These are phyloP conservation scores for Phialocephala subalpina DNA, from an alignment of 2,329 filamentous ascomycete genomes.

Conservation along the genomic window DNA sequence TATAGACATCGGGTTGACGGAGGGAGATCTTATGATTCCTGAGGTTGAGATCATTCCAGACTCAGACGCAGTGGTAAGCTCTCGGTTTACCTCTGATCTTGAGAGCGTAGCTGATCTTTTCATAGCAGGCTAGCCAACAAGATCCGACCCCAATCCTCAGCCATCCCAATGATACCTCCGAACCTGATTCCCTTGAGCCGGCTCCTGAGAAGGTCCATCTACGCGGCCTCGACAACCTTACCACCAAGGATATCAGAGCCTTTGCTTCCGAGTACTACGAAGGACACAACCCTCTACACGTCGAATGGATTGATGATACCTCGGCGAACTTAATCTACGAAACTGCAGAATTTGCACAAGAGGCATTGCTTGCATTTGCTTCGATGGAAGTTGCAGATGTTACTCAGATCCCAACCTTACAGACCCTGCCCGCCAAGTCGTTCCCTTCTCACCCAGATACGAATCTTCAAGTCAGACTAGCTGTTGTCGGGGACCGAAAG, in stretches of 20 bases:
- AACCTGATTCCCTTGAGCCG: slow-evolving; percentile 35
- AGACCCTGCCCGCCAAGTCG: slow-evolving; percentile 74
- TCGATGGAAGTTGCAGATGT: slow-evolving; percentile 57
- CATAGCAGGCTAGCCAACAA: slow-evolving; percentile 29
- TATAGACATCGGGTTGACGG: slow-evolving; percentile 67
- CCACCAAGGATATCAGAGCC: slow-evolving; percentile 78
- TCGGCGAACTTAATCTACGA: slow-evolving; percentile 87
- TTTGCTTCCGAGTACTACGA: slow-evolving; percentile 76
- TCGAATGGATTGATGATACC: slow-evolving; percentile 96
- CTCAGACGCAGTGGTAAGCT: slow-evolving; percentile 17
- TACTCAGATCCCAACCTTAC: slow-evolving; percentile 64
- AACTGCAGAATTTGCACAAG: slow-evolving; percentile 58
- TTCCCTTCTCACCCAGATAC: slow-evolving; percentile 73
- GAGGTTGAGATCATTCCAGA: slow-evolving; percentile 35
- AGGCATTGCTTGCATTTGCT: slow-evolving; percentile 63
- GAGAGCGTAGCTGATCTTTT: slow-evolving; percentile 23
- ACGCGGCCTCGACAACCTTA: slow-evolving; percentile 82
- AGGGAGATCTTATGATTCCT: slow-evolving; percentile 41
- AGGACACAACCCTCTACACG: slow-evolving; percentile 60
- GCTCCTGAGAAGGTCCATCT: slow-evolving; percentile 62
- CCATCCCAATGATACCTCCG: slow-evolving; percentile 38
- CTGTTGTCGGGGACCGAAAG: slow-evolving; percentile 81
- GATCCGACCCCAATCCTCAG: slow-evolving; percentile 33
- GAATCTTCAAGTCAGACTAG: slow-evolving; percentile 75
- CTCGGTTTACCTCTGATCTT: slow-evolving; percentile 3